Percentiles rank a stretch among this genome's conserved stretches.
phyloP scores from a whole-genome alignment of 768 basidiomycete genomes.

The Macrolepiota dolichaula region DNA sequence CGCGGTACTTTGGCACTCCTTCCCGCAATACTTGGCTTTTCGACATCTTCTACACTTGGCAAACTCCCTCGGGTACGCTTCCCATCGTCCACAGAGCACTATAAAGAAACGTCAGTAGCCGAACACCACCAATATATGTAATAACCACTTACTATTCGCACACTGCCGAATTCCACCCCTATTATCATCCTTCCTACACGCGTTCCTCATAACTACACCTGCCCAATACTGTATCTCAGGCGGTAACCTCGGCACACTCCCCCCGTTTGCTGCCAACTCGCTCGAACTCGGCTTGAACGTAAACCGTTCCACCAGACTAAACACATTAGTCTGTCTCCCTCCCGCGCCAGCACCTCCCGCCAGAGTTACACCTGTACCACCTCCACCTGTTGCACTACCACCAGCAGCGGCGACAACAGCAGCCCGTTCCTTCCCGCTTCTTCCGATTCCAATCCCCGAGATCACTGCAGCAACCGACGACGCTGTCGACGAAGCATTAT shows the following conservation, averaged over 20 bases:
- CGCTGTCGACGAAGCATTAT: too few species aligned
- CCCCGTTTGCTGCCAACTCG: constrained; percentile 28
- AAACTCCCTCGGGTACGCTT: constrained; percentile 88
- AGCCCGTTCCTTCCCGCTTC: constrained; percentile 16
- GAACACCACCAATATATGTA: not conserved
- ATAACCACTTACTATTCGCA: constrained; percentile 75
- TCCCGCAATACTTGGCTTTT: constrained; percentile 98
- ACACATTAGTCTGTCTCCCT: constrained; percentile 79
- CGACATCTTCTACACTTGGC: constrained; percentile 94
- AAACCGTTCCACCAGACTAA: constrained; percentile 94
- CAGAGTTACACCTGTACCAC: not conserved
- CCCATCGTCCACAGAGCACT: constrained; percentile 97
- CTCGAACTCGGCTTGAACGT: constrained; percentile 89
- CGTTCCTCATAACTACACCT: constrained; percentile 99
- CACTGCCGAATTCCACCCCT: constrained; percentile 94
- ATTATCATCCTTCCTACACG: constrained; percentile 94
- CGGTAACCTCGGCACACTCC: constrained; percentile 50
- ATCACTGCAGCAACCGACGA: too few species aligned
- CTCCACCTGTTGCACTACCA: not conserved
- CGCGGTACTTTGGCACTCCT: constrained; percentile 93
- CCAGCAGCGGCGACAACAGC: too few species aligned
- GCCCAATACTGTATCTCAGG: constrained; percentile 98
- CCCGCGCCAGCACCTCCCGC: not conserved
- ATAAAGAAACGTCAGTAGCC: not conserved
- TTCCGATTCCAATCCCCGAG: not conserved